Evolutionary conservation across 371 early-diverging fungal species (phyloP).

Genomic region (Circinella minor): DNA sequence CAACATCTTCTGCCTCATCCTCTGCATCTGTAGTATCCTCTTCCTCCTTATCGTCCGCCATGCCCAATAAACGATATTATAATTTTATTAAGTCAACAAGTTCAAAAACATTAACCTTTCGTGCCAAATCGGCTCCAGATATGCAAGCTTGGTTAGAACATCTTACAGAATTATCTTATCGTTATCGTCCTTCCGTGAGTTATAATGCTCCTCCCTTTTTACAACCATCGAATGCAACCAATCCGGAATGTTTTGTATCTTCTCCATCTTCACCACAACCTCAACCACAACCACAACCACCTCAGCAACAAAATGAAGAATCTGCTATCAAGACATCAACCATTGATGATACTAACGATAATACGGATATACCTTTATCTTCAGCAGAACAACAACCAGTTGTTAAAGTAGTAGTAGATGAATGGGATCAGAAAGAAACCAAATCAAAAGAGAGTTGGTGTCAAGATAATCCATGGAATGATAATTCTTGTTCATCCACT

Average conservation of each 20-base stretch:
- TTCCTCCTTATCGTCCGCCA: background rate
- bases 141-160: constrained; percentile 45
- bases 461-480: constrained; percentile 3
- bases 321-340: background rate
- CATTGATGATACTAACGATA: too few species aligned
- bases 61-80: too few species aligned
- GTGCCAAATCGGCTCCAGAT: constrained; percentile 43
- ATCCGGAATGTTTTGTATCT: constrained; percentile 13
- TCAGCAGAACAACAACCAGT: background rate
- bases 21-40: constrained; percentile 1
- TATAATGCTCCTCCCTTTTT: constrained; percentile 14
- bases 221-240: constrained; percentile 18
- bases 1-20: constrained; percentile 6
- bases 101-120: constrained; percentile 22
- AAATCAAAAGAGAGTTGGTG: constrained; percentile 1
- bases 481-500: background rate
- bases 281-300: too few species aligned
- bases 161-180: constrained; percentile 31
- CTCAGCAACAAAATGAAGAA: too few species aligned
- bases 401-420: background rate
- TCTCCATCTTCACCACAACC: background rate
- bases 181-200: constrained; percentile 24
- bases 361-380: too few species aligned
- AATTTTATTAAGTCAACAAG: background rate
- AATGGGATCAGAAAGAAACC: background rate